A percentile compares a stretch with the other conserved stretches of the same genome.
Conservation (phyloP, 129 eudicot genomes). For the Flaveria sonorensis region DNA sequence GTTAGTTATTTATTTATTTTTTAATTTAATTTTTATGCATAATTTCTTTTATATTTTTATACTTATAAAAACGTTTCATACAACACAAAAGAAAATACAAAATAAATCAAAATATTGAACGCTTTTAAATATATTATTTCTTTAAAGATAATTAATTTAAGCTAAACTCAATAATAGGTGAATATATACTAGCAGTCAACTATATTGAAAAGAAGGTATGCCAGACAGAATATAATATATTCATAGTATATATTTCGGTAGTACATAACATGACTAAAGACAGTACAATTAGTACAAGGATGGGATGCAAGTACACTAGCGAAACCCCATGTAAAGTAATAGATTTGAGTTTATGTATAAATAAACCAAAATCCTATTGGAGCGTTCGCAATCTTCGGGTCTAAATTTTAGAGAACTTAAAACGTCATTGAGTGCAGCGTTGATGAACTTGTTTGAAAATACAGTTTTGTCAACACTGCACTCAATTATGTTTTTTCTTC, state of each 20-base stretch:
- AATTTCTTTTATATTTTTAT: too few relatives aligned
- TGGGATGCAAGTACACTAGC: constrained; percentile 27
- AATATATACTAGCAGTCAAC: not conserved
- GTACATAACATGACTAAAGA: constrained; percentile 19
- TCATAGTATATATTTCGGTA: not conserved
- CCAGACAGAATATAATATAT: not conserved
- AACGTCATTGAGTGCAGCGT: constrained; percentile 98
- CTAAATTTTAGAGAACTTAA: constrained; percentile 42
- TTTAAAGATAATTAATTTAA: too few relatives aligned
- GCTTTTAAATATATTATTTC: too few relatives aligned
- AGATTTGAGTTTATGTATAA: not conserved
- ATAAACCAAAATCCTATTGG: not conserved
- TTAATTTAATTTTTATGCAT: too few relatives aligned
- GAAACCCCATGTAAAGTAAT: constrained; percentile 11
- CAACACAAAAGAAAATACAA: too few relatives aligned
- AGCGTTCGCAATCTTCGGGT: not conserved
- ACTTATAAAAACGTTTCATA: too few relatives aligned
- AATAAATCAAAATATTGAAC: too few relatives aligned
- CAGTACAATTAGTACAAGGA: constrained; percentile 17
- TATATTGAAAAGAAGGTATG: too few relatives aligned
- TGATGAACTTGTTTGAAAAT: constrained; percentile 48
- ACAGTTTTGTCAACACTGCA: constrained; percentile 53
- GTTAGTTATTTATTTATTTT: too few relatives aligned
- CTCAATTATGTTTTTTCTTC: constrained; percentile 68
- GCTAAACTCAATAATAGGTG: not conserved